Percentiles rank a stretch among this genome's conserved stretches.
These are phyloP conservation scores for Botrytis medusae DNA, from an alignment of 2,329 filamentous ascomycete species.

Conservation along the genomic window DNA sequence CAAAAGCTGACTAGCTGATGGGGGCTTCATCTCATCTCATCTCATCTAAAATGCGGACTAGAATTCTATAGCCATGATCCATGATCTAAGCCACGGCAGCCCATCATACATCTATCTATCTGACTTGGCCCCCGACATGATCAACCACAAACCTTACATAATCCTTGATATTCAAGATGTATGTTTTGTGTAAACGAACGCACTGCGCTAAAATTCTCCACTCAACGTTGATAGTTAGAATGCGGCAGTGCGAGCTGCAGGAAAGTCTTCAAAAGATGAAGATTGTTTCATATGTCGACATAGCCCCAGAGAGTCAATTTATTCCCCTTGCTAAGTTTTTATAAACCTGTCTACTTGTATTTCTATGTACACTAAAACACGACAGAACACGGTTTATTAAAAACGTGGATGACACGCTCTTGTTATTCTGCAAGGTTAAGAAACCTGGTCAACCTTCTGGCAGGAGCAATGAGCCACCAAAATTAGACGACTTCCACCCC, in stretches of 20 bases:
- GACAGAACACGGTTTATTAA: not conserved
- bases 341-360: not conserved
- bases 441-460: not conserved
- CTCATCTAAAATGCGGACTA: not conserved
- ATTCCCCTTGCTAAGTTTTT: not conserved
- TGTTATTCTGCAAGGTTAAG: not conserved
- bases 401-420: constrained; percentile 19
- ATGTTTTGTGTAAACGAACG: not conserved
- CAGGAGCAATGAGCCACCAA: not conserved
- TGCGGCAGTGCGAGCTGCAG: not conserved
- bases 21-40: constrained; percentile 13
- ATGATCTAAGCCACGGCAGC: not conserved
- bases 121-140: constrained; percentile 3
- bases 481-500: not conserved
- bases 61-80: not conserved
- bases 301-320: not conserved
- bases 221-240: not conserved
- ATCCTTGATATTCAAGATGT: not conserved
- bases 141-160: not conserved
- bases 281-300: not conserved
- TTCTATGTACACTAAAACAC: not conserved
- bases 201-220: not conserved
- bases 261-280: not conserved
- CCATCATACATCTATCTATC: not conserved
- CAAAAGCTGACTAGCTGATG: not conserved